Evolutionary conservation across 768 basidiomycete genomes (phyloP).

Genomic region (Leucocoprinus birnbaumii): DNA sequence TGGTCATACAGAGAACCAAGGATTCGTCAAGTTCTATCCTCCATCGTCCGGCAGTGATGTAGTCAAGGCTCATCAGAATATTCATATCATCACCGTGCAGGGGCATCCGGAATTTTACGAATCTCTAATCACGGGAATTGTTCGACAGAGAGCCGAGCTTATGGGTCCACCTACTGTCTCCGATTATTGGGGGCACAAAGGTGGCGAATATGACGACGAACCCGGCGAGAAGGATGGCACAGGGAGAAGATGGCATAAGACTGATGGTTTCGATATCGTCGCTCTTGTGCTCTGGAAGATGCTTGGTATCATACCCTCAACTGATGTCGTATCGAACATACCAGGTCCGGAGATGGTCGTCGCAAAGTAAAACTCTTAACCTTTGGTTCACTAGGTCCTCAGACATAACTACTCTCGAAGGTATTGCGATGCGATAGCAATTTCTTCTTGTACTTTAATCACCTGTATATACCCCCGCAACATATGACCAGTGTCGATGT

Average conservation of each 20-base stretch:
- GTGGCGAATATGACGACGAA: neutral
- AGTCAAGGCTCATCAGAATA: slow-evolving; percentile 26
- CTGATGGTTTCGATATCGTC: slow-evolving; percentile 41
- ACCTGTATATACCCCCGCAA: too few relatives aligned
- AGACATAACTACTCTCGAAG: too few relatives aligned
- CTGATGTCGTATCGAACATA: too few relatives aligned
- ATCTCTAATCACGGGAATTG: slow-evolving; percentile 50
- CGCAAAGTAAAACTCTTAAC: too few relatives aligned
- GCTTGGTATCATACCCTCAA: slow-evolving; percentile 29
- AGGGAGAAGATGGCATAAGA: slow-evolving; percentile 28
- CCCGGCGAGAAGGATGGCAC: slow-evolving; percentile 28
- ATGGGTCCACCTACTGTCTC: slow-evolving; percentile 41
- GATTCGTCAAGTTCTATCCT: slow-evolving; percentile 54
- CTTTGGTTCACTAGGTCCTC: too few relatives aligned
- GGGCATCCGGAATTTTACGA: slow-evolving; percentile 91
- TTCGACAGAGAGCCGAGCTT: slow-evolving; percentile 44
- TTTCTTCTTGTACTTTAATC: too few relatives aligned
- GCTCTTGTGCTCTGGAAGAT: slow-evolving; percentile 43
- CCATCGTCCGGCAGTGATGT: neutral
- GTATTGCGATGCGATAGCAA: too few relatives aligned
- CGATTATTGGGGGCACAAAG: slow-evolving; percentile 4
- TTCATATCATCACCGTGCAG: slow-evolving; percentile 83
- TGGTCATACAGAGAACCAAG: slow-evolving; percentile 56
- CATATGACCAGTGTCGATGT: too few relatives aligned
- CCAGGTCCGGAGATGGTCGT: too few relatives aligned